Evolutionary conservation across 805 yeast species (phyloP).

Genomic region (Cyberlindnera maclurae): DNA sequence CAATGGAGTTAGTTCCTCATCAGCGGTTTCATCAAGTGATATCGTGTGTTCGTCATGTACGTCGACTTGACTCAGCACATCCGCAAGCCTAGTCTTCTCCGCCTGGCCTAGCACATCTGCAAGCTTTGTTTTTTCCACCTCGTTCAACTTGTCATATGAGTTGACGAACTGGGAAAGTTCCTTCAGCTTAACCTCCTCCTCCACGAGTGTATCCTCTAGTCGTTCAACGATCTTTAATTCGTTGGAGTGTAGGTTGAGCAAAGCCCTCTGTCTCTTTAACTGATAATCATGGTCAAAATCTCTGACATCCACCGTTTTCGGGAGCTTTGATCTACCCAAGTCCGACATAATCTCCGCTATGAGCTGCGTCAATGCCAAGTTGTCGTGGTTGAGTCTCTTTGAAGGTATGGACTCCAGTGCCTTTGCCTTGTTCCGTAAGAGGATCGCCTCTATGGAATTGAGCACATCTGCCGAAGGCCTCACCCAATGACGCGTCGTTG

Average conservation of each 20-base stretch:
- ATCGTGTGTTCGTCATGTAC: too few species aligned
- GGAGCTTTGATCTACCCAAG: conserved; percentile 11
- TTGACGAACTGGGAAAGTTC: conserved; percentile 8
- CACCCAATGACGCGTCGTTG: conserved; percentile 14
- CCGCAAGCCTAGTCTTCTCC: conserved; percentile 9
- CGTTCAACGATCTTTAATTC: conserved; percentile 14
- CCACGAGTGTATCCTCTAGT: conserved; percentile 7
- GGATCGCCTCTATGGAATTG: conserved; percentile 6
- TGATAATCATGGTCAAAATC: conserved; percentile 20
- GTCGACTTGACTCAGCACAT: conserved; percentile 3
- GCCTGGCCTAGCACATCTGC: conserved; percentile 7
- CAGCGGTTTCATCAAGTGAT: conserved; percentile 1
- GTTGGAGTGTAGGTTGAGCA: conserved; percentile 13
- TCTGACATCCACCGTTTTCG: conserved; percentile 6
- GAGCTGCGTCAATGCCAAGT: conserved; percentile 7
- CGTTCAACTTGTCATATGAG: conserved; percentile 9
- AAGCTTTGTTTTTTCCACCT: conserved; percentile 9
- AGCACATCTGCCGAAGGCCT: conserved; percentile 8
- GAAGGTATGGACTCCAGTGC: conserved; percentile 9
- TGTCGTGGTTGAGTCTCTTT: conserved; percentile 1
- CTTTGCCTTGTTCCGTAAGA: conserved; percentile 13
- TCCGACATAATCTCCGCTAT: conserved; percentile 8
- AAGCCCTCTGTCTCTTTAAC: conserved; percentile 10
- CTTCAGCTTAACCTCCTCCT: conserved; percentile 8
- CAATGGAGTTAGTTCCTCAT: conserved; percentile 6